Evolutionary conservation across 2,329 filamentous ascomycete genomes (phyloP).

Genomic region (Sporothrix globosa): DNA sequence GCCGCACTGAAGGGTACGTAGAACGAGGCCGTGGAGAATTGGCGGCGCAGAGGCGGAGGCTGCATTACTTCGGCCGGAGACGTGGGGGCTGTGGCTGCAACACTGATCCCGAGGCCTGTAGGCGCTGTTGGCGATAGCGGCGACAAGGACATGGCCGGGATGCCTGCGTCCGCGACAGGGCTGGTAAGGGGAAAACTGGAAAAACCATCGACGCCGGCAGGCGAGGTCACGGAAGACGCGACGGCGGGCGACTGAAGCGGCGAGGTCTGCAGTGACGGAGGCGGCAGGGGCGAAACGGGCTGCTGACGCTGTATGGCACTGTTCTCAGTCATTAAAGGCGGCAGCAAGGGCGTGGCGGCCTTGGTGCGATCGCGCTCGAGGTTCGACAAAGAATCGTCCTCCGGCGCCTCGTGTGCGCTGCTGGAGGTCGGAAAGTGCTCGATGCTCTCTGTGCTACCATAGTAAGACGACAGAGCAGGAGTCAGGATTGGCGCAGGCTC

Average conservation of each 20-base stretch:
- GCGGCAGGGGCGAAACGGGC: conserved; percentile 41
- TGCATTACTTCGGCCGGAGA: conserved; percentile 43
- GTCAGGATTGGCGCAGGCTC: conserved; percentile 55
- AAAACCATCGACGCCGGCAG: background rate
- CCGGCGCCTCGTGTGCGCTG: conserved; percentile 48
- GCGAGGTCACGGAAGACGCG: conserved; percentile 52
- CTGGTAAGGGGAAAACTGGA: background rate
- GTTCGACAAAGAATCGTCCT: conserved; percentile 49
- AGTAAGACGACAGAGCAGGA: conserved; percentile 62
- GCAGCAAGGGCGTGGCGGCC: conserved; percentile 81
- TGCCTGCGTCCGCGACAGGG: conserved; percentile 11
- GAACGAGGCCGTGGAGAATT: conserved; percentile 78
- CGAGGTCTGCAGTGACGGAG: conserved; percentile 65
- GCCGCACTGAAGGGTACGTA: conserved; percentile 51
- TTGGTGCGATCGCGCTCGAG: conserved; percentile 62
- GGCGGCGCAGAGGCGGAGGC: conserved; percentile 75
- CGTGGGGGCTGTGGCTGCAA: conserved; percentile 17
- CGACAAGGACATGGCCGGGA: conserved; percentile 29
- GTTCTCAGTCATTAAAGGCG: conserved; percentile 71
- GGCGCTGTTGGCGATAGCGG: background rate
- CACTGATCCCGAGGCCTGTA: background rate
- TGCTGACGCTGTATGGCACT: conserved; percentile 42
- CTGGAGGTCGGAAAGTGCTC: conserved; percentile 39
- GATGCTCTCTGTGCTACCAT: conserved; percentile 62
- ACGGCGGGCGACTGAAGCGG: conserved; percentile 86